Percentiles rank a stretch among this genome's conserved stretches.
Conservation (phyloP, 495 filamentous ascomycete genomes). For the Podospora conica region DNA sequence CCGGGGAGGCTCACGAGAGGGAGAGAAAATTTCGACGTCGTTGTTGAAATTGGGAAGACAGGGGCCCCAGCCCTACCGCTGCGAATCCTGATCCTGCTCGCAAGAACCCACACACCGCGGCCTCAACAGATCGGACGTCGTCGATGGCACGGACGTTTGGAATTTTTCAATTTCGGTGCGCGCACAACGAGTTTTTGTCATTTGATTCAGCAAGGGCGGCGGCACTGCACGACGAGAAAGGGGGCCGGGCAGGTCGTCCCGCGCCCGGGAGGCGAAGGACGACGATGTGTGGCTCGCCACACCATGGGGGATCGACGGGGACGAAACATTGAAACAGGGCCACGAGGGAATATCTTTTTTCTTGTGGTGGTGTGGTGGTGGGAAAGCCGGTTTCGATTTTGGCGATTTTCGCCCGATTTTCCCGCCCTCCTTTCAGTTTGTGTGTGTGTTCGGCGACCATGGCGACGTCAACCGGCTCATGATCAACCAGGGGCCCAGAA, state of each 20-base stretch:
- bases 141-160: background rate
- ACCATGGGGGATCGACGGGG: background rate
- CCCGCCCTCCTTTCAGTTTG: background rate
- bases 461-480: too few relatives aligned
- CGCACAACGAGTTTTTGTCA: background rate
- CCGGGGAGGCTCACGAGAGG: too few relatives aligned
- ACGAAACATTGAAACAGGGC: background rate
- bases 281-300: background rate
- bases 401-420: background rate
- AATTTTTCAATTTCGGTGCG: background rate
- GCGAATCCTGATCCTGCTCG: too few relatives aligned
- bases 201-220: background rate
- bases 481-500: background rate
- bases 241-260: too few relatives aligned
- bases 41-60: background rate
- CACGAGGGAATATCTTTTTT: background rate
- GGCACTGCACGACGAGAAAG: background rate
- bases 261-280: background rate
- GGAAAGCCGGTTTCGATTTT: background rate
- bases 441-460: background rate
- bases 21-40: too few relatives aligned
- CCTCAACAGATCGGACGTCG: background rate
- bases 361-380: background rate
- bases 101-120: background rate
- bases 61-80: background rate